Base-by-base conservation (phyloP, 139 green algal genomes). In the Chlamydomonas asymmetrica region DNA sequence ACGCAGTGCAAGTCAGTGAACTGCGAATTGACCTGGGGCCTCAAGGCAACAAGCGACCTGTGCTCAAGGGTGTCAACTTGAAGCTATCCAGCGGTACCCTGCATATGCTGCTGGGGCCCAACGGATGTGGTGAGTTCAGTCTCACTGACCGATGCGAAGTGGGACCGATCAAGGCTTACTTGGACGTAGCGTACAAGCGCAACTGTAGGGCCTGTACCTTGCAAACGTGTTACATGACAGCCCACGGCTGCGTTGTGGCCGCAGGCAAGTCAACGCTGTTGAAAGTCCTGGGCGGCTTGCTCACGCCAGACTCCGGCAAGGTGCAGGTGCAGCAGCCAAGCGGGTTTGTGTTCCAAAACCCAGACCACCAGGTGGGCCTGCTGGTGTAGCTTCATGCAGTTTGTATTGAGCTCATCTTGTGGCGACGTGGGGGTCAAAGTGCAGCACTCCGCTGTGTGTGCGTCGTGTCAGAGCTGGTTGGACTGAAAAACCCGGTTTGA, bases 291-390 rank as follows among this genome's bases (percentile, higher is more conserved):
- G 96, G 92, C 1, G 93, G 95, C 0, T 85, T 98, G 38, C 41
- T 96, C 37, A 39, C 70, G 3, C 75, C 82, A 2, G 82, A 93
- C 43, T 65, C 48, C 7, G 94, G 96, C 27, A 45, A 3, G 1
- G 78, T 92, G 1, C 48, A 81, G 8, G 69, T 68, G 4, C 81
- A 92, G 18, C 63, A 66, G n/a, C 91, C 93, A 2, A 84, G 80
- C 3, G 91, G 86, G 29, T 97, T 98, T 79, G 96, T 99, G 35
- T 98, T 98, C 73, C 96, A 99, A 66, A 99, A 99, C 80, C 96
- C 96, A 3, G 96, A 99, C 76, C 94, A 99, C 79, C 93, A 98
- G 69, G 86, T 90, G 34, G n/a, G 70, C n/a, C n/a, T n/a, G n/a
- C n/a, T n/a, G n/a, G n/a, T n/a, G n/a, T n/a, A n/a, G n/a, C n/a